Percentiles rank a stretch among this genome's conserved stretches.
Evolutionary conservation across 495 filamentous ascomycete genomes (phyloP).

Genomic region (Aspergillus funiculosus): DNA sequence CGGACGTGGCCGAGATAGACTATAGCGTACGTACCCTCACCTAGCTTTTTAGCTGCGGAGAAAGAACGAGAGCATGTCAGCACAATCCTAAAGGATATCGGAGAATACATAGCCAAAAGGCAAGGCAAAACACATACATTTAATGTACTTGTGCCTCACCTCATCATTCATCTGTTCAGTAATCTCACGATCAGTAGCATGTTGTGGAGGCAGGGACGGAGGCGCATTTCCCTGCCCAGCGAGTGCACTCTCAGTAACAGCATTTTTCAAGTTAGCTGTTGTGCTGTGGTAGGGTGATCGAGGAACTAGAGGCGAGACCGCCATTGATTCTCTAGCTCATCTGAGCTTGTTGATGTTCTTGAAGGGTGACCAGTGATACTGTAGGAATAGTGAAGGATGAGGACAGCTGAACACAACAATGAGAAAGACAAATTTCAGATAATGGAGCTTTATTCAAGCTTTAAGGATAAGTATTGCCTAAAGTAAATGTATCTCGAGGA

Average conservation of each 20-base stretch:
- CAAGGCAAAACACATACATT: constrained; percentile 47
- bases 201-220: constrained; percentile 12
- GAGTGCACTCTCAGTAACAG: constrained; percentile 29
- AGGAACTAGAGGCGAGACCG: constrained; percentile 39
- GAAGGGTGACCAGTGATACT: no score
- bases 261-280: constrained; percentile 33
- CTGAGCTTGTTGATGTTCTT: not conserved
- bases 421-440: no score
- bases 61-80: not conserved
- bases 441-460: not conserved
- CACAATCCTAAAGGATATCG: not conserved
- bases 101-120: not conserved
- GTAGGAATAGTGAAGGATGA: no score
- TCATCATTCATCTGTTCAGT: constrained; percentile 86
- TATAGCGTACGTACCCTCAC: constrained; percentile 94
- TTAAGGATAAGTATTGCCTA: not conserved
- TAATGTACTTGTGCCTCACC: constrained; percentile 80
- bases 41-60: constrained; percentile 75
- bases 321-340: constrained; percentile 26
- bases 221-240: constrained; percentile 12
- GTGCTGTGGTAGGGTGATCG: constrained; percentile 33
- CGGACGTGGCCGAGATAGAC: constrained; percentile 82
- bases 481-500: no score
- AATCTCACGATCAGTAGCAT: constrained; percentile 48
- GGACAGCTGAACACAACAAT: no score